These are phyloP conservation scores for Ascochyta lentis DNA, from an alignment of 2,329 filamentous ascomycete species.

Conservation along the genomic window DNA sequence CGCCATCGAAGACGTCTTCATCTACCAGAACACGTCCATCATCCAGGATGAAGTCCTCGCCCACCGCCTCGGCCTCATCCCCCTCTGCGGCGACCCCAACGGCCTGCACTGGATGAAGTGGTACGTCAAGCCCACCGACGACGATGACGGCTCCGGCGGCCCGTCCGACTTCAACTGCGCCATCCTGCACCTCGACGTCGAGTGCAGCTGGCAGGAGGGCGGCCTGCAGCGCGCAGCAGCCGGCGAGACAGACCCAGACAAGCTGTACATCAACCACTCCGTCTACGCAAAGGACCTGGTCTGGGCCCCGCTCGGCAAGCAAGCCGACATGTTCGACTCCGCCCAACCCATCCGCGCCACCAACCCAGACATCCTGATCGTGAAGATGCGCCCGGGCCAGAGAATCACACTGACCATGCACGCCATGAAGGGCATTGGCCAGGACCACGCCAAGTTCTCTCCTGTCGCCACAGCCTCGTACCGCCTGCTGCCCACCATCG, in stretches of 20 bases:
- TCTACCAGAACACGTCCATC: slow-evolving; percentile 96
- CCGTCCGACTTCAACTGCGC: slow-evolving; percentile 86
- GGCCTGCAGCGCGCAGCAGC: slow-evolving; percentile 63
- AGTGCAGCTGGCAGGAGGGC: slow-evolving; percentile 79
- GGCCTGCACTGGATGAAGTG: slow-evolving; percentile 84
- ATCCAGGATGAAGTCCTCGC: slow-evolving; percentile 97
- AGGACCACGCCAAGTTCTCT: slow-evolving; percentile 96
- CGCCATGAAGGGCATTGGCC: slow-evolving; percentile 91
- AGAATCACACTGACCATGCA: slow-evolving; percentile 86
- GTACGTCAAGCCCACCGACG: slow-evolving; percentile 72
- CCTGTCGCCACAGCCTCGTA: slow-evolving; percentile 95
- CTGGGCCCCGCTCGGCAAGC: slow-evolving; percentile 75
- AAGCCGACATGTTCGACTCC: slow-evolving; percentile 38
- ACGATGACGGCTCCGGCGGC: slow-evolving; percentile 47
- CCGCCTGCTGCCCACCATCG: slow-evolving; percentile 85
- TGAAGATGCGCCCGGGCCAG: slow-evolving; percentile 91
- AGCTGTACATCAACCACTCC: slow-evolving; percentile 85
- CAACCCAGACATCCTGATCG: slow-evolving; percentile 91
- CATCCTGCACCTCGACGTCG: slow-evolving; percentile 75
- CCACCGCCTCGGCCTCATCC: slow-evolving; percentile 87
- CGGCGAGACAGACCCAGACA: slow-evolving; percentile 79
- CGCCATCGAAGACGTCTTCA: slow-evolving; percentile 91
- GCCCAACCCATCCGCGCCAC: slow-evolving; percentile 75
- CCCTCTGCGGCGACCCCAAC: slow-evolving; percentile 78
- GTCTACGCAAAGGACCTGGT: slow-evolving; percentile 64